Evolutionary conservation across 345 rosid genomes (phyloP).

Genomic region (Ceriops tagal): DNA sequence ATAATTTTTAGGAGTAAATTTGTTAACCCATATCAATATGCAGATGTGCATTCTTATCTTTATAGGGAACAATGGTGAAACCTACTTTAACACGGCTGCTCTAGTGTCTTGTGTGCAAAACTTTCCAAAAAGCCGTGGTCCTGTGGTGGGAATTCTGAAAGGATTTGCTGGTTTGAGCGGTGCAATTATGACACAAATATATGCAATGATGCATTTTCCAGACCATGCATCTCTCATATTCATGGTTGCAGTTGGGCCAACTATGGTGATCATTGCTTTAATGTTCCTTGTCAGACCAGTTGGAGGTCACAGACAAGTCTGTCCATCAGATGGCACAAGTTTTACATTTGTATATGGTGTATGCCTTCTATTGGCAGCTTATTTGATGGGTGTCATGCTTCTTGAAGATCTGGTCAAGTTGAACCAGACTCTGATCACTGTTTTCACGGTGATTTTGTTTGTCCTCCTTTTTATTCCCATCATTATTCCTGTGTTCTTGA

Average conservation of each 20-base stretch:
- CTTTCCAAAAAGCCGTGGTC: constrained; percentile 95
- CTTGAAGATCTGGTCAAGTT: constrained; percentile 67
- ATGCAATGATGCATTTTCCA: constrained; percentile 65
- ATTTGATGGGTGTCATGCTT: constrained; percentile 87
- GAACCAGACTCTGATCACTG: constrained; percentile 40
- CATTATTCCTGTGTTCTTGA: constrained; percentile 54
- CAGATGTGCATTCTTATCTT: constrained; percentile 95
- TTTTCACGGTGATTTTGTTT: constrained; percentile 57
- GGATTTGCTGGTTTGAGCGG: constrained; percentile 97
- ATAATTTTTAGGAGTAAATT: background rate
- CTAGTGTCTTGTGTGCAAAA: constrained; percentile 93
- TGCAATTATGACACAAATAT: constrained; percentile 90
- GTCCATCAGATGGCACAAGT: constrained; percentile 61
- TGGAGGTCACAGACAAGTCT: constrained; percentile 80
- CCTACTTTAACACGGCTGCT: constrained; percentile 92
- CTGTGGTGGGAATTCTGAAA: constrained; percentile 94
- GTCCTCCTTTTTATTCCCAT: constrained; percentile 63
- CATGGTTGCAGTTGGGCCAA: constrained; percentile 92
- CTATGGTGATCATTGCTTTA: constrained; percentile 57
- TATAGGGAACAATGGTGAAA: constrained; percentile 88
- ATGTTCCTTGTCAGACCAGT: constrained; percentile 92
- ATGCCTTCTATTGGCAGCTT: constrained; percentile 80
- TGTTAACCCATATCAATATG: constrained; percentile 16
- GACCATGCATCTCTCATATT: constrained; percentile 79
- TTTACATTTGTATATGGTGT: constrained; percentile 62